These are phyloP conservation scores for Pezicula carpinea DNA, from an alignment of 2,329 filamentous ascomycete species.

Conservation along the genomic window DNA sequence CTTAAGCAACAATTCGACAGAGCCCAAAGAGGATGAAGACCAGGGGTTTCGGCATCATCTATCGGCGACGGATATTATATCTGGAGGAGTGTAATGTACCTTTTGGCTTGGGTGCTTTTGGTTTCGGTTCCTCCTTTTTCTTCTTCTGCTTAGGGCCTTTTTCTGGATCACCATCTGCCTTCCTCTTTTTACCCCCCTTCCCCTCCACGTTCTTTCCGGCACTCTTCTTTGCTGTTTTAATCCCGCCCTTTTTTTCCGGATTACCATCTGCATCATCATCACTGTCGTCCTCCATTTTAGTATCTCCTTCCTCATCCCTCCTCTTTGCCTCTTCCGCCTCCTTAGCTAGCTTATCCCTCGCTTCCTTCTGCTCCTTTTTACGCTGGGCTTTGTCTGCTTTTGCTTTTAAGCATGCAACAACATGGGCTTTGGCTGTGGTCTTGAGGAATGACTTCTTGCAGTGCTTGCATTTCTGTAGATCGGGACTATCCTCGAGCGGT, in stretches of 20 bases:
- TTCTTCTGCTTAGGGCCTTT: conserved; percentile 87
- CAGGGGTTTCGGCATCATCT: background rate
- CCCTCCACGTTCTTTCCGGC: conserved; percentile 60
- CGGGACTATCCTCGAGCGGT: conserved; percentile 73
- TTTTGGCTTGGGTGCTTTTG: conserved; percentile 80
- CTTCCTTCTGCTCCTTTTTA: conserved; percentile 32
- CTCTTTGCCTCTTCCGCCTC: conserved; percentile 30
- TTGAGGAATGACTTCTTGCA: conserved; percentile 86
- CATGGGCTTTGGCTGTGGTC: conserved; percentile 71
- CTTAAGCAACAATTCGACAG: background rate
- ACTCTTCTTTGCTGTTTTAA: conserved; percentile 53
- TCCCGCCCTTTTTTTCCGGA: conserved; percentile 37
- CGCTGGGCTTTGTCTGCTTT: conserved; percentile 30
- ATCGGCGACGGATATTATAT: background rate
- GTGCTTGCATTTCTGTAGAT: conserved; percentile 84
- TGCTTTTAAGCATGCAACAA: conserved; percentile 75
- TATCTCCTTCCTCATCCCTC: conserved; percentile 28
- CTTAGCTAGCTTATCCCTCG: conserved; percentile 35
- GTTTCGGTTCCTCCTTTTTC: conserved; percentile 88
- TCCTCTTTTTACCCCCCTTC: conserved; percentile 72
- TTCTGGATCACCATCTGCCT: conserved; percentile 70
- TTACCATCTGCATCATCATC: conserved; percentile 34
- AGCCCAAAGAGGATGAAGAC: background rate
- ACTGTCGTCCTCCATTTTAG: conserved; percentile 35
- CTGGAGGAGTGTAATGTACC: conserved; percentile 37